Conservation (phyloP, 352 stramenopile species). For the Pythium phragmiticola region DNA sequence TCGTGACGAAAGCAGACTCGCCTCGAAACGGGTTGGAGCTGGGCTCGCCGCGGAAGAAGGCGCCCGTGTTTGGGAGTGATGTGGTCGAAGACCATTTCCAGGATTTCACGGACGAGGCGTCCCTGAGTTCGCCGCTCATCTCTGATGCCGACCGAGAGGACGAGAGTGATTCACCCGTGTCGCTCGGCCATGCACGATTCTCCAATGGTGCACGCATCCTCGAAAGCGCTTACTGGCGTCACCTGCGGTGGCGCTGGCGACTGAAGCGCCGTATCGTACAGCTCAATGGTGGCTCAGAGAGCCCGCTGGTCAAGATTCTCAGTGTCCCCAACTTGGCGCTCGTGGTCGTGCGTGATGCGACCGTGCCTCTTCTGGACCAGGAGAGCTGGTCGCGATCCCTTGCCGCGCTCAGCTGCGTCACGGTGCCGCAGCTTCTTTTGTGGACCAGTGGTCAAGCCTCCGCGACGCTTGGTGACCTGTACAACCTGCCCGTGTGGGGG, state of each 20-base stretch:
- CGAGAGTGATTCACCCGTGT: conserved; percentile 5
- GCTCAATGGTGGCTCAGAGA: conserved; percentile 43
- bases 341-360: conserved; percentile 59
- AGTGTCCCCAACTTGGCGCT: conserved; percentile 50
- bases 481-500: conserved; percentile 44
- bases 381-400: conserved; percentile 78
- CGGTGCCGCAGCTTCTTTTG: conserved; percentile 86
- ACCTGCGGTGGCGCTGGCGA: conserved; percentile 71
- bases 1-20: conserved; percentile 36
- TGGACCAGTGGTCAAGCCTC: conserved; percentile 45
- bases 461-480: conserved; percentile 25
- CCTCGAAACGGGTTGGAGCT: conserved; percentile 16
- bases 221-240: conserved; percentile 58
- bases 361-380: conserved; percentile 65
- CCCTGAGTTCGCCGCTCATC: conserved; percentile 62
- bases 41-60: conserved; percentile 17
- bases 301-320: conserved; percentile 46
- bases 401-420: conserved; percentile 77
- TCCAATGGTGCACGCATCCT: conserved; percentile 43
- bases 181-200: conserved; percentile 24
- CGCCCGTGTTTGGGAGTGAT: conserved; percentile 37
- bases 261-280: conserved; percentile 49
- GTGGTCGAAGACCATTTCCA: conserved; percentile 75
- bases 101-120: conserved; percentile 31
- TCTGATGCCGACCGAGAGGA: conserved; percentile 38